A percentile compares a stretch with the other conserved stretches of the same genome.
These are phyloP conservation scores for Yarrowia sp. DNA, from an alignment of 805 yeast genomes.

Conservation along the genomic window DNA sequence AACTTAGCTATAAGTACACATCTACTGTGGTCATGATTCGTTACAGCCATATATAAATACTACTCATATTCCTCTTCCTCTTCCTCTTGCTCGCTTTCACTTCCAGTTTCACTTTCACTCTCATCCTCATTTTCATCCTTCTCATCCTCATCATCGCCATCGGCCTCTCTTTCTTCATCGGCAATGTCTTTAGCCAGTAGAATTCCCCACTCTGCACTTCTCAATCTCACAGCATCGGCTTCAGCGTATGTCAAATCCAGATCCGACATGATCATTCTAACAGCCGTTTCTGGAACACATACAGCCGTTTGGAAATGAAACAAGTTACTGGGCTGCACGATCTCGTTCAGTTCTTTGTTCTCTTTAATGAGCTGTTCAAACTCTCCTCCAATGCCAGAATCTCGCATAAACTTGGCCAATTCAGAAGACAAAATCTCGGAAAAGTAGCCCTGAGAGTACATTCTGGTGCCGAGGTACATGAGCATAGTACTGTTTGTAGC, in stretches of 20 bases:
- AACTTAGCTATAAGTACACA: no score
- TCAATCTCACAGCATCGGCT: background rate
- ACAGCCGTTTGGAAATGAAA: slow-evolving; percentile 9
- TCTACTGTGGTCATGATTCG: no score
- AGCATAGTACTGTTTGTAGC: background rate
- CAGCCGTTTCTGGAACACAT: slow-evolving; percentile 1
- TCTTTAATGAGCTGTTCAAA: background rate
- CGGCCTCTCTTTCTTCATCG: background rate
- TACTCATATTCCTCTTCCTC: background rate
- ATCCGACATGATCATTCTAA: slow-evolving; percentile 8
- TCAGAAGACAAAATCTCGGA: background rate
- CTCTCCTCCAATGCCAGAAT: background rate
- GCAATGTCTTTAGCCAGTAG: background rate
- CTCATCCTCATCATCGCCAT: background rate
- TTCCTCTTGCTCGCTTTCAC: background rate
- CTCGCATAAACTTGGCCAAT: background rate
- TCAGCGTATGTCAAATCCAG: background rate
- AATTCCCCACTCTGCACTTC: slow-evolving; percentile 1
- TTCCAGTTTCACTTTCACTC: background rate
- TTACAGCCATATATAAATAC: no score
- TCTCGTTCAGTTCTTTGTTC: background rate
- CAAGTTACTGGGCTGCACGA: background rate
- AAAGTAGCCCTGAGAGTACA: background rate
- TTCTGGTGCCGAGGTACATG: background rate
- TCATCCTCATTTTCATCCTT: background rate